Base-by-base conservation (phyloP, 2,329 filamentous ascomycete genomes). In the Aureobasidium sp. region DNA sequence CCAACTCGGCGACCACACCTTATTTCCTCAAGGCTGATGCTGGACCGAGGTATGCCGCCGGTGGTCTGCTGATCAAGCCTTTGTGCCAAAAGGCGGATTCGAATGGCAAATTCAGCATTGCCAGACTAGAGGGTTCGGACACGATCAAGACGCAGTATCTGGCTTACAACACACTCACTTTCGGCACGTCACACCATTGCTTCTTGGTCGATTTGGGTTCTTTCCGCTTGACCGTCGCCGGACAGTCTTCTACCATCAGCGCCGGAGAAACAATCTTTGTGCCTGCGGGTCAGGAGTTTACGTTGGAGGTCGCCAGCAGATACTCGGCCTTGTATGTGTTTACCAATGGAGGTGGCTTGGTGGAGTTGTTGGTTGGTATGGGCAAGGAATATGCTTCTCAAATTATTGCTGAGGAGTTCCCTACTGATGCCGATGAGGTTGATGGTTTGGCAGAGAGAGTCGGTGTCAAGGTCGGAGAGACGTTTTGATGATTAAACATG, bases 1-100 rank as follows among this genome's bases (percentile, higher is more conserved):
- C 78, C 2, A 71, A 74, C 0, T 70, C 64, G 0, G 60, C 61
- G 4, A 55, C 67, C 14, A 61, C 71, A 55, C 70, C 72, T 0
- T 81, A 79, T 59, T 82, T 75, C 52, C 63, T 81, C 4, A 71
- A 72, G 7, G 71, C 73, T 11, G 78, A 76, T 34, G 75, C 71
- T 0, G 77, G 76, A 0, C 74, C 74, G 0, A 63, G 71, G 38
- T 78, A 68, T 62, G 58, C 74, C 3, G 59, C 72, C 1, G 76
- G 73, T 0, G 76, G 76, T 0, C 66, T 73, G 12, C 60, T 79
- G 35, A 69, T 69, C 0, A 60, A 76, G 21, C 77, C 78, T 0
- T 71, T 81, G 25, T 71, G 76, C 45, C 74, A 71, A 3, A 73
- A 73, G 2, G 61, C 63, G 19, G 74, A 81, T 59, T 74, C 70